Base-by-base conservation (phyloP, 106 monocot genomes). In the Dioscorea dumetorum region DNA sequence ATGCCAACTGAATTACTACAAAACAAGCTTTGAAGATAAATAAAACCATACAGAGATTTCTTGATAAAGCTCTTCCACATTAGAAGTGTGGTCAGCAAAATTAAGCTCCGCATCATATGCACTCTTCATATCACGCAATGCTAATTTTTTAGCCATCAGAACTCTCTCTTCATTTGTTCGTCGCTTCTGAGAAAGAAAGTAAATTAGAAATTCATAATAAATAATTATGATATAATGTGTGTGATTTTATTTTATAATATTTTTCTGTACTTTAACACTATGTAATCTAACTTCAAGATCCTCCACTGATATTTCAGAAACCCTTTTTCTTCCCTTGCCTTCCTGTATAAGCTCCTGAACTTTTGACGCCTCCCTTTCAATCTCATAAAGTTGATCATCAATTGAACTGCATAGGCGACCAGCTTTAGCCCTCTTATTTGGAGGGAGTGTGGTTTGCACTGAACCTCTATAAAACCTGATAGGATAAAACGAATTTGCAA, bases 391-490 rank as follows among this genome's bases (percentile, higher is more conserved):
- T 68, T 81, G 79, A 72, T 85, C 91, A 50, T 84, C 90, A 64
- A 99, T 58, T 21, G 97, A 90, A 68, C 84, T 79, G 66, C 90
- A 90, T 57, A 99, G 71, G 20, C 92, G 86, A 22, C 89, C 89
- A 70, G 74, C 63, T 48, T 80, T 80, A 16, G 16, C 33, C 57
- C 80, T 74, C 67, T 60, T 84, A 67, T 82, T 72, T 70, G 97
- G 97, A 72, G 91, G 88, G 28, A 99, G 86, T 50, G 74, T 93
- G 0, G 92, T 99, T 70, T 99, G 84, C 24, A 99, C 97, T 11
- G 80, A 80, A 57, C 87, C 89, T 68, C 82, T 75, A 72, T 3
- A 77, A 64, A 90, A 93, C 92, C 97, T 99, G 79, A 56, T 41
- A 77, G 18, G 67, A 34, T 48, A 72, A 28, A 19, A 64, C 7